Percentiles rank a stretch among this genome's conserved stretches.
Conservation (phyloP, 768 basidiomycete species). For the Phylloporus rhodoxanthus region DNA sequence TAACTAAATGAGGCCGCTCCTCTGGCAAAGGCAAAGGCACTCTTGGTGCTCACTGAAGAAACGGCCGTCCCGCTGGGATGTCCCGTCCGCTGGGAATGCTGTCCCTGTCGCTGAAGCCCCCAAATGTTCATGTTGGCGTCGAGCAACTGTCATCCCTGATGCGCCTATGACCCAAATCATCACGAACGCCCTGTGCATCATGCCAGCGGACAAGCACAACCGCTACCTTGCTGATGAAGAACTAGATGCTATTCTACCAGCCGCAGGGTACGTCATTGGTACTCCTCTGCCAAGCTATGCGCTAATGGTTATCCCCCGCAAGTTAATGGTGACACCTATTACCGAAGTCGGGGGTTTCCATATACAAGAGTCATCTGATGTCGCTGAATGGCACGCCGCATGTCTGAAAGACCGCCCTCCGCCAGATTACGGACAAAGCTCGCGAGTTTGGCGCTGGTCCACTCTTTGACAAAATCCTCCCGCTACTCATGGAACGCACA, state of each 20-base stretch:
- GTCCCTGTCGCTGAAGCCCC: no score
- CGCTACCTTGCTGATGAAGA: conserved; percentile 96
- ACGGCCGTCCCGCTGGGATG: no score
- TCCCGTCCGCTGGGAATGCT: no score
- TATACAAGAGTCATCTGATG: no score
- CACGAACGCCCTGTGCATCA: conserved; percentile 60
- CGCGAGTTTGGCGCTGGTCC: conserved; percentile 98
- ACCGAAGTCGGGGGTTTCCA: conserved; percentile 36
- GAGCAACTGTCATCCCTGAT: conserved; percentile 72
- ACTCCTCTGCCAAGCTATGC: conserved; percentile 92
- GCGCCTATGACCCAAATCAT: conserved; percentile 69
- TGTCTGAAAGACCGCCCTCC: conserved; percentile 95
- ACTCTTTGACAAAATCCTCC: conserved; percentile 97
- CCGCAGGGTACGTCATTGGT: conserved; percentile 83
- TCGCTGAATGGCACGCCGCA: no score
- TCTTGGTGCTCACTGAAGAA: no score
- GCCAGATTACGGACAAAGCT: conserved; percentile 98
- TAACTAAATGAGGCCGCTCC: no score
- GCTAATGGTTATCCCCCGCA: conserved; percentile 60
- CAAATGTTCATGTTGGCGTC: no score
- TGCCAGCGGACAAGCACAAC: conserved; percentile 94
- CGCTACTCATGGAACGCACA: conserved; percentile 94
- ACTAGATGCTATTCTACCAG: conserved; percentile 83
- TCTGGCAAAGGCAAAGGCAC: no score
- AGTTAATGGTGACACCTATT: conserved; percentile 51